phyloP scores from a whole-genome alignment of 208 protist genomes.

The Plasmodiophora brassicae region DNA sequence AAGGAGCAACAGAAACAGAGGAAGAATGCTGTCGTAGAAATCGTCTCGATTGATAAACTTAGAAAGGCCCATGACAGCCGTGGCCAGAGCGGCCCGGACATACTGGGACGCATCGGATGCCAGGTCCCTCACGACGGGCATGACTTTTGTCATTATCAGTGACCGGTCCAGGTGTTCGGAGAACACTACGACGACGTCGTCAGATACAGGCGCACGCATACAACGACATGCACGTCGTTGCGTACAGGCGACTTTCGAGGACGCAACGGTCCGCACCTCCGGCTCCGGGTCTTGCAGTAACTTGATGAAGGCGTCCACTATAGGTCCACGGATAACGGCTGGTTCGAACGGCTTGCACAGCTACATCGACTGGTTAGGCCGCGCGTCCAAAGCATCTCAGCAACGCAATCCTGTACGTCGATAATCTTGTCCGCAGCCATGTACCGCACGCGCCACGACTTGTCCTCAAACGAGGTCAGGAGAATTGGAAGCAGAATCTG shows the following conservation, averaged over 20 bases:
- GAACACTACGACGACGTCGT: neutral
- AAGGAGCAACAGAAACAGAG: conserved; percentile 9
- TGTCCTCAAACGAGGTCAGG: conserved; percentile 6
- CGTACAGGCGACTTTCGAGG: conserved; percentile 6
- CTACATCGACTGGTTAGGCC: neutral
- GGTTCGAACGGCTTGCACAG: neutral
- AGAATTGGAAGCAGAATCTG: neutral
- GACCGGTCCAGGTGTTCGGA: neutral
- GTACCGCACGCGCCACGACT: conserved; percentile 40
- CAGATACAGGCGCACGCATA: neutral
- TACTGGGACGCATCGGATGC: conserved; percentile 21
- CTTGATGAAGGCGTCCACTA: neutral
- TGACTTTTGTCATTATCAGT: neutral
- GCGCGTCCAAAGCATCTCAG: neutral
- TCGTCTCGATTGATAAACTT: neutral
- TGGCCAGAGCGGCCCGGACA: conserved; percentile 10
- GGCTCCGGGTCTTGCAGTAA: conserved; percentile 8
- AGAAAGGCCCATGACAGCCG: conserved; percentile 20
- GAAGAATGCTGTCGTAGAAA: conserved; percentile 29
- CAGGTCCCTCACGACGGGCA: neutral
- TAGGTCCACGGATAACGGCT: neutral
- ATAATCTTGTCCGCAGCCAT: conserved; percentile 39
- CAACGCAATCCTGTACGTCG: neutral
- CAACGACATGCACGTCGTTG: neutral
- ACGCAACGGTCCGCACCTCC: conserved; percentile 33